phyloP scores from a whole-genome alignment of 331 rosid species.

The Stylosanthes scabra region DNA sequence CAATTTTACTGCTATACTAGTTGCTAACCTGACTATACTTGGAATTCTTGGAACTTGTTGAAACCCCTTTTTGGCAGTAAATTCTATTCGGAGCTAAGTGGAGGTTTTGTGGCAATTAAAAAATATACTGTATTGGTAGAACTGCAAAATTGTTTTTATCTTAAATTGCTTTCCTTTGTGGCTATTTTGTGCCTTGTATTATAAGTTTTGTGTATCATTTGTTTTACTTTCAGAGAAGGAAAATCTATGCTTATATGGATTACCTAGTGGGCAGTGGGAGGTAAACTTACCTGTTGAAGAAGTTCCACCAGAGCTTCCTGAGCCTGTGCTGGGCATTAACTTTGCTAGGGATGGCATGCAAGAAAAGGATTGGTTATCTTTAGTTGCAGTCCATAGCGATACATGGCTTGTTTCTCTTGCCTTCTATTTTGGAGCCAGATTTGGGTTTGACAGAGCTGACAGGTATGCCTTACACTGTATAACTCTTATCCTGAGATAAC shows the following conservation, averaged over 20 bases:
- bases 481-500: constrained; percentile 23
- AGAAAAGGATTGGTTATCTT: constrained; percentile 86
- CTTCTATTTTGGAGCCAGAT: constrained; percentile 93
- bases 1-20: constrained; percentile 21
- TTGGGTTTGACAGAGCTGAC: constrained; percentile 79
- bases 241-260: constrained; percentile 90
- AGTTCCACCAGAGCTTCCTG: constrained; percentile 97
- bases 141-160: neutral
- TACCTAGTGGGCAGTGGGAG: constrained; percentile 87
- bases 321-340: constrained; percentile 93
- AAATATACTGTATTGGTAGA: neutral
- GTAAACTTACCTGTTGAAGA: constrained; percentile 97
- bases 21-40: constrained; percentile 3
- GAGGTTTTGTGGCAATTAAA: constrained; percentile 6
- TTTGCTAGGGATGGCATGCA: constrained; percentile 97
- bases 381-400: constrained; percentile 96
- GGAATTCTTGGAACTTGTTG: constrained; percentile 32
- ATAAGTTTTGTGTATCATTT: constrained; percentile 23
- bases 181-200: constrained; percentile 25
- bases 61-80: constrained; percentile 27
- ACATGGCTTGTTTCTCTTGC: constrained; percentile 91
- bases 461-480: constrained; percentile 53
- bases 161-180: constrained; percentile 28
- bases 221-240: constrained; percentile 76
- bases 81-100: constrained; percentile 4